Percentiles rank a stretch among this genome's conserved stretches.
Evolutionary conservation across 73 alveolate genomes (phyloP).

Genomic region (Effrenium voratum): DNA sequence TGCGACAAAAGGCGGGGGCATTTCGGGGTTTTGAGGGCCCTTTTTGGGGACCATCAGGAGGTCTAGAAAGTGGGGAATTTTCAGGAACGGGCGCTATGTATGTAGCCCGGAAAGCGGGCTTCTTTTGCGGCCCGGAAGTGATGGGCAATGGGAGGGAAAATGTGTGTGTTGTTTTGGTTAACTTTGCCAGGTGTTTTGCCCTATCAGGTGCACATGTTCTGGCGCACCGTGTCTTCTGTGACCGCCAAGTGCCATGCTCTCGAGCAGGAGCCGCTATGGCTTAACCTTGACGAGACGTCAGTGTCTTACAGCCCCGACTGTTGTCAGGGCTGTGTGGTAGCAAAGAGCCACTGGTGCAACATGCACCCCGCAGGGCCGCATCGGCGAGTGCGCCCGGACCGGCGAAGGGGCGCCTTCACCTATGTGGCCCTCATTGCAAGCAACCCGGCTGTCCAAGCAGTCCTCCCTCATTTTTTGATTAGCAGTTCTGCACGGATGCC

Average conservation of each 20-base stretch:
- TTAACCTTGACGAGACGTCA: background rate
- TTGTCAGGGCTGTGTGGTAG: background rate
- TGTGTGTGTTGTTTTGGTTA: too few relatives aligned
- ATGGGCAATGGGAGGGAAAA: too few relatives aligned
- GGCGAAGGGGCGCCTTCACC: background rate
- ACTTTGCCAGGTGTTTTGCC: too few relatives aligned
- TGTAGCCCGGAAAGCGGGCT: background rate
- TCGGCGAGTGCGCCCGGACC: background rate
- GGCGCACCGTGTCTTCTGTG: background rate
- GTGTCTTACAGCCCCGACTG: background rate
- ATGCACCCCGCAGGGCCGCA: background rate
- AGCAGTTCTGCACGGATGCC: background rate
- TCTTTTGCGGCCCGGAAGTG: background rate
- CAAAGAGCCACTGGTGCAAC: background rate
- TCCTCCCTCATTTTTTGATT: background rate
- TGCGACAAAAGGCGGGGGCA: background rate
- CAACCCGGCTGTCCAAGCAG: background rate
- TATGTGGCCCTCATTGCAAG: background rate
- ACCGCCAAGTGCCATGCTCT: background rate
- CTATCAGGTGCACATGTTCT: too few relatives aligned
- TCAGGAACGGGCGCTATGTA: background rate
- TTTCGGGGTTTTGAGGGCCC: background rate
- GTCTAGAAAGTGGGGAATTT: background rate
- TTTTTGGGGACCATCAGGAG: background rate
- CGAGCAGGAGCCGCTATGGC: background rate